Evolutionary conservation across 1,139 yeast species (phyloP).

Genomic region (Suhomyces taliae): DNA sequence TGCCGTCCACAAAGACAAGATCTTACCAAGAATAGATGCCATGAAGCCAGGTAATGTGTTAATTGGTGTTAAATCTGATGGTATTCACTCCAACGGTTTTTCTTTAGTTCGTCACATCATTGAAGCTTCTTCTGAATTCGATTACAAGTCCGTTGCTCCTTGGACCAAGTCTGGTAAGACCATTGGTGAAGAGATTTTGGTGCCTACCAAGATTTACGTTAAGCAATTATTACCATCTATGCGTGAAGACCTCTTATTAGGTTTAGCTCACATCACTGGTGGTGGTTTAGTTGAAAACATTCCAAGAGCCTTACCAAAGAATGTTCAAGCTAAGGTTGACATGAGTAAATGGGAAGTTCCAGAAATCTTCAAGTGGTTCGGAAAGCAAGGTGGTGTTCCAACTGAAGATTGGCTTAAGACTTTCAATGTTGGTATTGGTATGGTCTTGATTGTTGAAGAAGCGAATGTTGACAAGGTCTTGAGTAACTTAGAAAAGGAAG

Average conservation of each 20-base stretch:
- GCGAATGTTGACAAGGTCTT: slow-evolving; percentile 62
- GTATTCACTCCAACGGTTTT: slow-evolving; percentile 95
- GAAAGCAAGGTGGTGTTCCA: slow-evolving; percentile 89
- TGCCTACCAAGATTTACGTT: slow-evolving; percentile 93
- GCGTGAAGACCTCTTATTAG: slow-evolving; percentile 67
- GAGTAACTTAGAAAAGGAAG: slow-evolving; percentile 55
- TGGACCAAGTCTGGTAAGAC: slow-evolving; percentile 70
- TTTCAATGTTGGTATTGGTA: slow-evolving; percentile 94
- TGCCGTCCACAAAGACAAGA: slow-evolving; percentile 80
- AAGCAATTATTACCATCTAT: slow-evolving; percentile 81
- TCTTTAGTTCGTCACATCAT: slow-evolving; percentile 94
- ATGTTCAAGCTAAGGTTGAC: slow-evolving; percentile 79
- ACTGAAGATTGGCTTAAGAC: slow-evolving; percentile 82
- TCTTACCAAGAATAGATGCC: slow-evolving; percentile 66
- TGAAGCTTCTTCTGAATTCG: slow-evolving; percentile 61
- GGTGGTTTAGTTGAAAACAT: slow-evolving; percentile 97
- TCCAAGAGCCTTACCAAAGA: slow-evolving; percentile 88
- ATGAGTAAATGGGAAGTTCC: slow-evolving; percentile 82
- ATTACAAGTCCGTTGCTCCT: slow-evolving; percentile 78
- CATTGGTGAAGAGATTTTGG: slow-evolving; percentile 81
- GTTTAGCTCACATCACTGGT: slow-evolving; percentile 96
- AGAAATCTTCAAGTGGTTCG: slow-evolving; percentile 90
- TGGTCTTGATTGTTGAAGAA: slow-evolving; percentile 79
- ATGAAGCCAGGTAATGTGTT: slow-evolving; percentile 81
- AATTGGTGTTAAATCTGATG: slow-evolving; percentile 86